phyloP scores from a whole-genome alignment of 2,329 filamentous ascomycete species.

The Samsoniella hepiali region DNA sequence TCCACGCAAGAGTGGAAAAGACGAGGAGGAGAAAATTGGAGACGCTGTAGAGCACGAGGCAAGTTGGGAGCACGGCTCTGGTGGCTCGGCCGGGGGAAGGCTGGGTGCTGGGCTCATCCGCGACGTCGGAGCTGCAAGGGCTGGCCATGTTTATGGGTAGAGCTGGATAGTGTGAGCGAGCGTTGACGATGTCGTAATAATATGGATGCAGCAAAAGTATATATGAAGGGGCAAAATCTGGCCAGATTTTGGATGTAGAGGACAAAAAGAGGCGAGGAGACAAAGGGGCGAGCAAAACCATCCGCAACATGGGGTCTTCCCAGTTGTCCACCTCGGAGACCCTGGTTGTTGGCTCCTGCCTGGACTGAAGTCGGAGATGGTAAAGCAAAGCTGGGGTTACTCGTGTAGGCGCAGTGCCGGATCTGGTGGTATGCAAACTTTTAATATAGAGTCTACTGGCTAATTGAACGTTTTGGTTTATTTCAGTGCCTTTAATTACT shows the following conservation, averaged over 20 bases:
- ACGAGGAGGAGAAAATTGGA: slow-evolving; percentile 25
- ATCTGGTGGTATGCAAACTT: too few species aligned
- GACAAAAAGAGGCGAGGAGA: neutral
- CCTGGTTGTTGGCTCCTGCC: neutral
- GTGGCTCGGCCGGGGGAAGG: slow-evolving; percentile 14
- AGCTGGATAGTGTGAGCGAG: neutral
- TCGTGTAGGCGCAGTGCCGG: too few species aligned
- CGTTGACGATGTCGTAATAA: neutral
- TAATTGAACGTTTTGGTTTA: too few species aligned
- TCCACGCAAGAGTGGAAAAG: slow-evolving; percentile 7
- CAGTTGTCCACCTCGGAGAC: neutral
- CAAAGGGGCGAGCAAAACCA: neutral
- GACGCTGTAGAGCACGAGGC: slow-evolving; percentile 24
- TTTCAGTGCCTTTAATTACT: too few species aligned
- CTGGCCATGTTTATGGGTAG: neutral
- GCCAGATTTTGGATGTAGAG: neutral
- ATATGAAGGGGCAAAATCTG: slow-evolving; percentile 4
- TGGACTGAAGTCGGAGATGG: too few species aligned
- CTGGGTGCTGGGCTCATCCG: neutral
- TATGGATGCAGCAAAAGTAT: neutral
- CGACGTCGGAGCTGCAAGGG: neutral
- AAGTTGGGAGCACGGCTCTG: slow-evolving; percentile 20
- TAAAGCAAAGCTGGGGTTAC: too few species aligned
- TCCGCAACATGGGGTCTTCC: neutral
- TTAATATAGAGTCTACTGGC: too few species aligned